Evolutionary conservation across 225 moss, liverwort and hornwort species (phyloP), one percentile per base, ranked within the genome.

Genomic region (Asterella californica): DNA sequence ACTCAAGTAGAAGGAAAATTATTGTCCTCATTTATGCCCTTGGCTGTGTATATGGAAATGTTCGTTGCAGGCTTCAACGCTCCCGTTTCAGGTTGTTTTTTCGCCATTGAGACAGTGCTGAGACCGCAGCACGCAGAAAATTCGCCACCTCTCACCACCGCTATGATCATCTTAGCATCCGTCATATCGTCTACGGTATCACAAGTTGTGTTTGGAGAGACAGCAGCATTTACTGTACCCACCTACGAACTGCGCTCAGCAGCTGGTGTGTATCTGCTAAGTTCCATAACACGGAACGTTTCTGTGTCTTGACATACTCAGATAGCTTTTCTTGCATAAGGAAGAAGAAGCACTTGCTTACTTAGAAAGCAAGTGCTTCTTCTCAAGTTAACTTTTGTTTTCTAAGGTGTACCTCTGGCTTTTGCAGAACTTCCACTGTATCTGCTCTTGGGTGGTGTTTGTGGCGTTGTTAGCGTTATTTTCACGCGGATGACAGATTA

Each of bases 81-180:
- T 34, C 99, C 99, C 61, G 95, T 99, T 75, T 95, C 95, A 0
- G 95, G 99, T 60, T 93, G 93, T 5, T 99, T 99, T 81, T 99
- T 95, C 74, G 99, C 99, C 30, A 93, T 99, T 60, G 99, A 99
- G 82, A 99, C 99, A 52, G 95, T 99, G 2, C 81, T 99, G 60
- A 90, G 90, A 85, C 99, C 99, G 18, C 90, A 95, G 70, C 86
- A 93, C 89, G 93, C 99, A 68, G 95, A 99, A 87, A 99, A 95
- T 53, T 99, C 99, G 70, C 99, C 99, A 64, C 95, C 99, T 73
- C 89, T 99, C 0, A 99, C 99, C 45, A 99, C 95, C 17, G 95
- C 99, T 34, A 99, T 95, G 93, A 95, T 99, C 45, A 99, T 99
- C 68, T 74, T 99, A 76, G 99, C 95, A 76, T 95, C 99, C 61